Evolutionary conservation across 768 basidiomycete species (phyloP), one percentile per base, ranked within the genome.

Genomic region (Coprinellus micaceus): DNA sequence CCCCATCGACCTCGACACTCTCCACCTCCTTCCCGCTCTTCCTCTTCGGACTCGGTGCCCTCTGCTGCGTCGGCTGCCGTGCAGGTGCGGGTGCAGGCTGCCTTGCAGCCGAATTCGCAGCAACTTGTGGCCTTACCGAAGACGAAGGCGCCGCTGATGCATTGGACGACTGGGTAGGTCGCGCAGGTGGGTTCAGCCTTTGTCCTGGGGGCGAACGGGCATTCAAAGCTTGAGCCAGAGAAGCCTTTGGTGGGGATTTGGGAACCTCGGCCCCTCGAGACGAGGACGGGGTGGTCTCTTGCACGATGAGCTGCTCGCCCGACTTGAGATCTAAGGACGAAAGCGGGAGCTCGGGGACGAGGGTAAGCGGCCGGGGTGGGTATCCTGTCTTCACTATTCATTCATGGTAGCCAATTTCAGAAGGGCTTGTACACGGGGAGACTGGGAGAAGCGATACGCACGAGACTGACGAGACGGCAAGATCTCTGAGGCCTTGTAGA

Each of bases 291-390:
- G 66, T 60, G 49, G 59, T 48, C 60, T 77, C 77, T 50, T 77
- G 84, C 44, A 97, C 89, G 63, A 96, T 89, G 58, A 98, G 77
- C 72, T 94, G 92, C 53, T 98, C 96, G 2, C 94, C 91, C 15
- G 75, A 67, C 56, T 80, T 77, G 28, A 98, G 77, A 13, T 89
- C 91, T 26, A 98, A 80, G 33, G 88, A 86, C 0, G 86, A 79
- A 33, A 96, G 60, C 0, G 91, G 84, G 22, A 91, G 79, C 58
- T 88, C 85, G 2, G 90, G 87, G 29, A 89, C 74, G 36, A 89
- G 71, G 4, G 85, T 84, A 40, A 97, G 77, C 1, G 82, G 62
- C 41, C 78, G 82, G 0, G 93, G 94, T 2, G 94, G 94, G 68
- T 96, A 98, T 37, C 94, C 93, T 15, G 81, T 75, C 72, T 85